Base-by-base conservation (phyloP, 495 filamentous ascomycete genomes). In the Penicillium angulare region DNA sequence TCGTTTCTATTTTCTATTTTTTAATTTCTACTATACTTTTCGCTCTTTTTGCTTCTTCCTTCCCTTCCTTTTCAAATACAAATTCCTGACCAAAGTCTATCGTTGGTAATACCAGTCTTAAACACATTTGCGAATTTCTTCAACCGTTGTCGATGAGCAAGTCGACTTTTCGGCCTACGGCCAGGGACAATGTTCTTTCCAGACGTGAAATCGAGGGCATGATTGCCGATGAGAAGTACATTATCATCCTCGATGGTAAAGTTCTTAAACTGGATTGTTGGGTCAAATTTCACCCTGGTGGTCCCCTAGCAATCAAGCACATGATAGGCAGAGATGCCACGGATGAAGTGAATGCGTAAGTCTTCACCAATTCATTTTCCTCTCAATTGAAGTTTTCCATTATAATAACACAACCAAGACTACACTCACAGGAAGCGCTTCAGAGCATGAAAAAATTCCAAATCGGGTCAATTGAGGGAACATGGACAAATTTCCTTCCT, bases 271-370 rank as follows among this genome's bases (percentile, higher is more conserved):
- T 86, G 1, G 91, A 96, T 68, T 73, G 83, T 20, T 96, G 88
- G 88, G 72, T 90, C 22, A 79, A 80, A 41, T 93, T 81, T 59
- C 90, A 96, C 60, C 90, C 90, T 12, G 90, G 91, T 31, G 90
- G 90, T 26, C 82, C 88, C 56, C 89, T 86, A 66, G 79, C 90
- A 27, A 92, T 96, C 55, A 67, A 76, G 68, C 90, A 96, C 62
- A 88, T 95, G 87, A 79, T 96, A 39, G 90, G 90, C 35, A 79
- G 51, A 50, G 91, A 95, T 82, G 90, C 88, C 38, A 95, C 91
- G 16, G 88, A 93, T 64, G 89, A 95, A 71, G 81, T 93, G 48
- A 87, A 83, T 58, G 83, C 79, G 58, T 64, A 47, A 39, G 57
- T 47, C 16, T 7, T 10, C 10, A 9, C 33, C 21, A n/a, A n/a